These are phyloP conservation scores for Candida alai DNA, from an alignment of 805 yeast genomes.

Conservation along the genomic window DNA sequence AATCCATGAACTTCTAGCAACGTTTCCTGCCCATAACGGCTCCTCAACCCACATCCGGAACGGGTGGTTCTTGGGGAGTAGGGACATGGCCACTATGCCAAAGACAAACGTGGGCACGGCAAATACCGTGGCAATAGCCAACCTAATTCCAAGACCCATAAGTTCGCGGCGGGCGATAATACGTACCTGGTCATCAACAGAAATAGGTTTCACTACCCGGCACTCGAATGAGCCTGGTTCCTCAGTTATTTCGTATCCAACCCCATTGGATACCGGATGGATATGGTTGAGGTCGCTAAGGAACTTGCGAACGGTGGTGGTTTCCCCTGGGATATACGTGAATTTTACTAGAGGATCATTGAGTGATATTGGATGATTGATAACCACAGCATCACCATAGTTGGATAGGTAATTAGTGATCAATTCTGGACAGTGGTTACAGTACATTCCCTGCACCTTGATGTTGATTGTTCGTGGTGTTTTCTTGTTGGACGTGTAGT, in stretches of 20 bases:
- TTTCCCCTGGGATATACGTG: conserved; percentile 57
- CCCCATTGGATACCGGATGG: conserved; percentile 15
- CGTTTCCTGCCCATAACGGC: conserved; percentile 62
- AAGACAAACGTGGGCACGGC: conserved; percentile 68
- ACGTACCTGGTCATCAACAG: conserved; percentile 62
- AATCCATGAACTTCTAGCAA: conserved; percentile 61
- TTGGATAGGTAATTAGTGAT: conserved; percentile 46
- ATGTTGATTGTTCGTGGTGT: conserved; percentile 55
- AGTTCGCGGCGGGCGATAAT: conserved; percentile 48
- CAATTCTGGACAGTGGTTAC: conserved; percentile 63
- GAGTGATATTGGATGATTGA: conserved; percentile 53
- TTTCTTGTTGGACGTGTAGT: conserved; percentile 45
- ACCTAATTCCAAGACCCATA: conserved; percentile 39
- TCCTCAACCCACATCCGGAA: conserved; percentile 54
- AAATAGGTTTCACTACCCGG: conserved; percentile 48
- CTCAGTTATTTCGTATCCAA: conserved; percentile 17
- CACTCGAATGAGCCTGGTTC: conserved; percentile 41
- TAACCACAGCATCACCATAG: conserved; percentile 55
- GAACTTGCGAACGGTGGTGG: conserved; percentile 53
- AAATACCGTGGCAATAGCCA: conserved; percentile 46
- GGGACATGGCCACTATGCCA: conserved; percentile 67
- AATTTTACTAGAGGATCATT: conserved; percentile 56
- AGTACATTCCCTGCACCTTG: conserved; percentile 61
- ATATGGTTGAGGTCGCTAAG: conserved; percentile 45
- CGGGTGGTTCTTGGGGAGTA: conserved; percentile 38